Conservation (phyloP, 176 grass and related monocot species). For the Triticum aestivum region IWGSC_CS_RefSeq_v2.1 NC_057814.1:185643637-185644136, state of each 20-base stretch:
- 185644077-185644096: background rate
- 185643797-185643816: background rate
- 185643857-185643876: conserved; percentile 42
- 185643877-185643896: conserved; percentile 99
- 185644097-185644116: conserved; percentile 10
- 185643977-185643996: conserved; percentile 8
- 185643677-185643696: conserved; percentile 8
- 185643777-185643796: conserved; percentile 9
- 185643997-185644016: conserved; percentile 3
- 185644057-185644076: conserved; percentile 20
- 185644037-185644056: background rate
- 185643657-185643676: background rate
- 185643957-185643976: conserved; percentile 71
- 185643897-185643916: conserved; percentile 82
- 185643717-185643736: background rate
- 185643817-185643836: conserved; percentile 2
- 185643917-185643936: conserved; percentile 85
- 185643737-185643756: conserved; percentile 1
- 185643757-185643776: background rate
- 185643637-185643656: conserved; percentile 2
- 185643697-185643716: background rate
- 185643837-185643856: conserved; percentile 3
- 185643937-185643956: conserved; percentile 68
- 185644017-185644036: background rate
- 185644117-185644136: conserved; percentile 80